Evolutionary conservation across 2,329 filamentous ascomycete genomes (phyloP).

Genomic region (Fusarium vanettenii): DNA sequence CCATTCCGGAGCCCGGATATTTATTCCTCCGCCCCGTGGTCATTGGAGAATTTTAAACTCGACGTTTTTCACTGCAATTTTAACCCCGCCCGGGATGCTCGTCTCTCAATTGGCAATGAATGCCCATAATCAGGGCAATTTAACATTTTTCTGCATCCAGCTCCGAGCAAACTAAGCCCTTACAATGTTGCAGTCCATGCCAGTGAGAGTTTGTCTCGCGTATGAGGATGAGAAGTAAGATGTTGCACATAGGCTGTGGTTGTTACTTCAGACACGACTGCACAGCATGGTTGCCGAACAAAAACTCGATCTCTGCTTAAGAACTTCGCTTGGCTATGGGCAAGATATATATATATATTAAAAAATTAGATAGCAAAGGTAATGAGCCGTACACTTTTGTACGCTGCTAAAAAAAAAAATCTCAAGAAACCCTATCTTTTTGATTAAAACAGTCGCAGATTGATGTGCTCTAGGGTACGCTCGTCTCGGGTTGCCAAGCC

Average conservation of each 20-base stretch:
- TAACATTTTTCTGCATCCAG: background rate
- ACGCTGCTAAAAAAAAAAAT: fast-evolving
- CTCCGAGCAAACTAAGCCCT: background rate
- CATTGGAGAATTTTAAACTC: too few species aligned
- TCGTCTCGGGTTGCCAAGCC: background rate
- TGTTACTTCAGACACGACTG: too few species aligned
- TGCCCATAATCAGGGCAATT: background rate
- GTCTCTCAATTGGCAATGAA: background rate
- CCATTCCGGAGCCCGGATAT: background rate
- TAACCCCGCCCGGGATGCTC: background rate
- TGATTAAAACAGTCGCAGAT: background rate
- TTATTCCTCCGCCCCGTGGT: background rate
- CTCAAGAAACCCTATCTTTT: background rate
- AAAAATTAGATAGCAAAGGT: too few species aligned
- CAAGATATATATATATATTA: too few species aligned
- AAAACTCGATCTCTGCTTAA: too few species aligned
- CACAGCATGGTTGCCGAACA: too few species aligned
- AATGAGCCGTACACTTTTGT: fast-evolving
- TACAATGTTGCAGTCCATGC: background rate
- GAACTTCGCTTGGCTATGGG: too few species aligned
- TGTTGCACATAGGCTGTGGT: too few species aligned
- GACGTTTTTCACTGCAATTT: background rate
- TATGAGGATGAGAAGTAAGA: too few species aligned
- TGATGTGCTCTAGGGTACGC: background rate
- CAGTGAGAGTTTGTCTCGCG: too few species aligned